Evolutionary conservation across 2,329 filamentous ascomycete genomes (phyloP).

Genomic region (Gnomoniopsis smithogilvyi): DNA sequence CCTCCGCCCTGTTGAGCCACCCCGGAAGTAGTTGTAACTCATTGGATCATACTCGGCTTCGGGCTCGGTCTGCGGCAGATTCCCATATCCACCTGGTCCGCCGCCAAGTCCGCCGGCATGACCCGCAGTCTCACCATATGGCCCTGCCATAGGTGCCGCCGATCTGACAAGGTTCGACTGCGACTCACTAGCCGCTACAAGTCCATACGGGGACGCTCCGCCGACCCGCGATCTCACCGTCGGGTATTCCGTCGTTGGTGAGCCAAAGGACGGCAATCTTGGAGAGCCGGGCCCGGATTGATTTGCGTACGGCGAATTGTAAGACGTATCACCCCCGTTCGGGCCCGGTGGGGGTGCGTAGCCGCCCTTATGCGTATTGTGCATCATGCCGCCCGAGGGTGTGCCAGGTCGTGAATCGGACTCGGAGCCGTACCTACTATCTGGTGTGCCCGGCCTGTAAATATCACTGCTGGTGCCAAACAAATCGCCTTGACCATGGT

Average conservation of each 20-base stretch:
- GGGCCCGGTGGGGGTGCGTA: conserved; percentile 10
- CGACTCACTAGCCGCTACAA: conserved; percentile 13
- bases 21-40: conserved; percentile 57
- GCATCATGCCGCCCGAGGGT: conserved; percentile 38
- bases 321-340: conserved; percentile 8
- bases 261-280: conserved; percentile 6
- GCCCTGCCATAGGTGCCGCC: conserved; percentile 16
- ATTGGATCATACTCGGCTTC: conserved; percentile 38
- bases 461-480: conserved; percentile 60
- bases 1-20: conserved; percentile 21
- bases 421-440: conserved; percentile 43
- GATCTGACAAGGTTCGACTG: conserved; percentile 15
- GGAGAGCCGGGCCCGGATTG: conserved; percentile 4
- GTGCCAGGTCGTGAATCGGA: conserved; percentile 48
- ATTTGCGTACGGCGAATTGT: conserved; percentile 1
- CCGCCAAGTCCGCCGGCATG: conserved; percentile 54
- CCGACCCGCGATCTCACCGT: not conserved
- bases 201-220: conserved; percentile 12
- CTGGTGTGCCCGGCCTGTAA: conserved; percentile 59
- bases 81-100: conserved; percentile 58
- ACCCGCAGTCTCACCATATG: conserved; percentile 28
- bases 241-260: conserved; percentile 17
- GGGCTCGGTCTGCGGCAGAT: conserved; percentile 52
- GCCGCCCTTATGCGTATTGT: conserved; percentile 26
- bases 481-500: conserved; percentile 74